Evolutionary conservation across 441 rosid species (phyloP).

Genomic region (Oxalis stricta): DNA sequence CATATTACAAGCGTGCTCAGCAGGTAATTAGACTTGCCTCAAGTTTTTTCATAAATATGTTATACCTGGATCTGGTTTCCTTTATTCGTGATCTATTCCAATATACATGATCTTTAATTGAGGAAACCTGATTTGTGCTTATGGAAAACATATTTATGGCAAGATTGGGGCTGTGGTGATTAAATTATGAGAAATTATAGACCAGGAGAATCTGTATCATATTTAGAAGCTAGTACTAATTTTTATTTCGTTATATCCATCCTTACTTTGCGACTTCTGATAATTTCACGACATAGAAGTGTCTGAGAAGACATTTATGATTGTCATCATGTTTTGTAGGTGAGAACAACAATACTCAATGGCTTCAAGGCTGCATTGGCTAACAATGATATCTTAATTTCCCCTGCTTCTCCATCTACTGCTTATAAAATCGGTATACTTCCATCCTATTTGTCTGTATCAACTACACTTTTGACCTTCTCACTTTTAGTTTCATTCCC

Average conservation of each 20-base stretch:
- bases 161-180: no score
- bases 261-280: no score
- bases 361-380: constrained; percentile 66
- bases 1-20: constrained; percentile 90
- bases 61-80: constrained; percentile 3
- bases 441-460: background rate
- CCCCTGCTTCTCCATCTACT: constrained; percentile 88
- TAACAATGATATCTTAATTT: constrained; percentile 68
- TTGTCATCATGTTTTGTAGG: constrained; percentile 35
- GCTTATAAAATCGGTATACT: constrained; percentile 75
- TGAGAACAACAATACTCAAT: constrained; percentile 58
- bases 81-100: background rate
- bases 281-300: background rate
- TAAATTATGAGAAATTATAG: no score
- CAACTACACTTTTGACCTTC: background rate
- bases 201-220: no score
- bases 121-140: constrained; percentile 2
- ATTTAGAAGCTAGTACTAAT: no score
- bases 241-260: no score
- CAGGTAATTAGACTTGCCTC: no score
- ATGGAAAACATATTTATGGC: no score
- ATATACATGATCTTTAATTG: background rate
- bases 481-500: background rate
- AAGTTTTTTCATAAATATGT: background rate
- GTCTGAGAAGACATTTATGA: constrained; percentile 16